A percentile compares a stretch with the other conserved stretches of the same genome.
phyloP scores from a whole-genome alignment of 768 basidiomycete genomes.

The Panaeolus papilionaceus region DNA sequence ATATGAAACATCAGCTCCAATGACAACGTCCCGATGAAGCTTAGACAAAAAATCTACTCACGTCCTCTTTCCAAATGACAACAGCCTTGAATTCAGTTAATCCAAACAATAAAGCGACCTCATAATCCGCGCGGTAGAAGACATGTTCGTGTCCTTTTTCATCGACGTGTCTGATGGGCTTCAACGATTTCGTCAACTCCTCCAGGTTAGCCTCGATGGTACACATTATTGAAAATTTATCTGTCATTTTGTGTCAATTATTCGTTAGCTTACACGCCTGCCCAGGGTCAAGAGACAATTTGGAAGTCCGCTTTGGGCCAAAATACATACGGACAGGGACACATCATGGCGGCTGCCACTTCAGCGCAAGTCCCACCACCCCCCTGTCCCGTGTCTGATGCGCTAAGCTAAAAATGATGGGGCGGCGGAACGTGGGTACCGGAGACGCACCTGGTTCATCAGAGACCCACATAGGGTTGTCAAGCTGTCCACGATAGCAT shows the following conservation, averaged over 20 bases:
- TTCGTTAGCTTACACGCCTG: conserved; percentile 1
- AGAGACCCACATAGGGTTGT: conserved; percentile 24
- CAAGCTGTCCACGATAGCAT: conserved; percentile 25
- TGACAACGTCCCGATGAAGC: conserved; percentile 7
- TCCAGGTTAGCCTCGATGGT: conserved; percentile 24
- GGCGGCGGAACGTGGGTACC: background rate
- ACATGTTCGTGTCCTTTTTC: conserved; percentile 15
- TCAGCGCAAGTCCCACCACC: conserved; percentile 4
- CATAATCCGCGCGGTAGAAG: conserved; percentile 35
- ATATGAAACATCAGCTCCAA: conserved; percentile 3
- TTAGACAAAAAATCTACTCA: conserved; percentile 28
- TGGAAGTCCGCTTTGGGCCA: conserved; percentile 5
- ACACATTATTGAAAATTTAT: conserved; percentile 26
- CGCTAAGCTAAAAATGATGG: conserved; percentile 9
- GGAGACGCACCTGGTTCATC: conserved; percentile 21
- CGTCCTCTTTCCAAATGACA: conserved; percentile 50
- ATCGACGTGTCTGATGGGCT: conserved; percentile 12
- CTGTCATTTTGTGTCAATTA: conserved; percentile 18
- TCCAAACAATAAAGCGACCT: conserved; percentile 50
- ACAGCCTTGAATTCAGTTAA: conserved; percentile 53
- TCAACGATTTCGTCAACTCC: conserved; percentile 19
- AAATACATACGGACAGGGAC: conserved; percentile 14
- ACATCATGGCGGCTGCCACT: conserved; percentile 4
- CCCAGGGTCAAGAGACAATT: conserved; percentile 1
- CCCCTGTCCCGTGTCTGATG: background rate